Evolutionary conservation across 164 flowering plant genomes (phyloP), one percentile per base, ranked within the genome.

Genomic region (Taxillus chinensis): DNA sequence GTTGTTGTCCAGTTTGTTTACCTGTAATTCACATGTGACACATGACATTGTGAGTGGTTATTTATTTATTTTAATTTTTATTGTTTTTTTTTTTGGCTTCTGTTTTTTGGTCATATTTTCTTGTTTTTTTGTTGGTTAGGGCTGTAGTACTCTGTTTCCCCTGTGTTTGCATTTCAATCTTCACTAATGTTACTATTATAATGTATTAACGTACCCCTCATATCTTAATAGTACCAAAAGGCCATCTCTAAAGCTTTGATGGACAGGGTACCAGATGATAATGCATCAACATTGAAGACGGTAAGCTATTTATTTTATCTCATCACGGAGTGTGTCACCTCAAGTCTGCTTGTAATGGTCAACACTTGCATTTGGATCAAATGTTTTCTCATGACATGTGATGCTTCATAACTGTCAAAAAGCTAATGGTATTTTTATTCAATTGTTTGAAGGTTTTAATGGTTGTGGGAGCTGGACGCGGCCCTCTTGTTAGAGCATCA

Each of bases 401-500:
- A 37, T 60, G 41, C 27, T 43, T n/a, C 57, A 3, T 38, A 46
- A 43, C 62, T 60, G 1, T 15, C 59, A 49, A 27, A 16, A 11
- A 17, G 42, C 6, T 42, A 5, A 7, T 58, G 37, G 5, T 58
- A 13, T 58, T 39, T 57, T 41, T 40, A 40, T 46, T 48, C 16
- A 10, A 48, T 14, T 64, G 16, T 67, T 60, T 46, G 42, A 46
- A 93, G 99, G 90, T 95, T 57, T 70, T 95, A 75, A 95, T 95
- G 99, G 99, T 95, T 80, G 97, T 95, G 17, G 99, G 99, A 73
- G 99, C 99, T 52, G 99, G 99, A 39, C 80, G 99, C 45, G 99
- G 99, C 55, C 99, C 99, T 58, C 97, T 95, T 70, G 96, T 95
- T 50, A 83, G 96, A 80, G 97, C 96, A 38, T 83, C 99, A 62